Percentiles rank a stretch among this genome's conserved stretches.
Conservation (phyloP, 768 basidiomycete species). For the Roridomyces roridus region DNA sequence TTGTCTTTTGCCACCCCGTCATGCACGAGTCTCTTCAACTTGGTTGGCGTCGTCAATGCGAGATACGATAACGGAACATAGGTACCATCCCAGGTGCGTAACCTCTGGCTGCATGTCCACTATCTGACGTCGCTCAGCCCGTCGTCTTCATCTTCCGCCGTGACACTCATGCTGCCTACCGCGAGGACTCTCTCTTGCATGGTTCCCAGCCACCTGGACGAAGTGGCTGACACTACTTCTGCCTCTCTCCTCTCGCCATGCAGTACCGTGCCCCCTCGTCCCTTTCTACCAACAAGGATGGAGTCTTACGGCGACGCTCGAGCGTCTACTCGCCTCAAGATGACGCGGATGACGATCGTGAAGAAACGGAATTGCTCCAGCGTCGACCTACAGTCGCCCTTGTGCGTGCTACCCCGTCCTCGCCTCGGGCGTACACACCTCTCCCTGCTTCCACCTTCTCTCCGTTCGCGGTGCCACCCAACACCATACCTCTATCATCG, state of each 20-base stretch:
- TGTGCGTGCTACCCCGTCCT: neutral
- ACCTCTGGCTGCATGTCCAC: too few species aligned
- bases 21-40: too few species aligned
- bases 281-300: neutral
- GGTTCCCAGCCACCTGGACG: too few species aligned
- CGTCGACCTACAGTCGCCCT: slow-evolving; percentile 5
- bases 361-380: neutral
- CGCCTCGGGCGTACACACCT: neutral
- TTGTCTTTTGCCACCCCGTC: too few species aligned
- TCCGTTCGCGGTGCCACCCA: neutral
- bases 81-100: too few species aligned
- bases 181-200: too few species aligned
- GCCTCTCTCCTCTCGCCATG: neutral
- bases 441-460: neutral
- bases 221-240: neutral
- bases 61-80: too few species aligned
- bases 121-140: too few species aligned
- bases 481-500: neutral
- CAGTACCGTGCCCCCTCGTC: slow-evolving; percentile 17
- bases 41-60: too few species aligned
- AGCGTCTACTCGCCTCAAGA: neutral
- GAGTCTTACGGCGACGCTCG: slow-evolving; percentile 9
- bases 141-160: too few species aligned
- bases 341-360: neutral
- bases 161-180: too few species aligned